Conservation (phyloP, 805 yeast species). For the Tetrapisispora nanseiensis region DNA sequence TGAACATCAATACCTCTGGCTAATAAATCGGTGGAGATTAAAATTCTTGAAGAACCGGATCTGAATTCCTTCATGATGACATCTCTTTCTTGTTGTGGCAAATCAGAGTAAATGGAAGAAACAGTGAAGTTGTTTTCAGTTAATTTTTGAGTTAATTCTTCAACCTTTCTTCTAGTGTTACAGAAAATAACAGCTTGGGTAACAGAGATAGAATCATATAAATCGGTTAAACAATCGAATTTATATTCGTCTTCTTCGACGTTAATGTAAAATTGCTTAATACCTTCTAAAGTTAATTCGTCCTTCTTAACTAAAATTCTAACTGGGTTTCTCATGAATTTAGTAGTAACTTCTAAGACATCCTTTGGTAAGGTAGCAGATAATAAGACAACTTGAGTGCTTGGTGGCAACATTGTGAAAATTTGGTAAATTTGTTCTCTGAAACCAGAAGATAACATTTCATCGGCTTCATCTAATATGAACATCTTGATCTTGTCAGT, state of each 20-base stretch:
- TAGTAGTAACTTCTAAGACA: constrained; percentile 83
- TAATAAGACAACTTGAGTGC: constrained; percentile 85
- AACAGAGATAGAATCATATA: constrained; percentile 88
- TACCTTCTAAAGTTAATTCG: constrained; percentile 88
- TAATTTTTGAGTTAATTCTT: constrained; percentile 76
- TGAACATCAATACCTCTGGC: constrained; percentile 99
- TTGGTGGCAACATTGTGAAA: constrained; percentile 71
- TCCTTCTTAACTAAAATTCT: constrained; percentile 91
- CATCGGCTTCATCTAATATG: constrained; percentile 97
- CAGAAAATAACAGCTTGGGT: constrained; percentile 98
- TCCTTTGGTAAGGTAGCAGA: constrained; percentile 91
- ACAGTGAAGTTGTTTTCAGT: constrained; percentile 79
- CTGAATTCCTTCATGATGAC: constrained; percentile 92
- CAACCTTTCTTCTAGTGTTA: constrained; percentile 92
- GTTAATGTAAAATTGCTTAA: constrained; percentile 82
- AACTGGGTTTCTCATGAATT: constrained; percentile 88
- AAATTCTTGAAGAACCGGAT: constrained; percentile 82
- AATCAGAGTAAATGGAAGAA: constrained; percentile 93
- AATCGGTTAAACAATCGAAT: constrained; percentile 87
- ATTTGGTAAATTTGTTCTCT: constrained; percentile 91
- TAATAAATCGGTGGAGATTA: constrained; percentile 94
- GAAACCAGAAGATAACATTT: constrained; percentile 80
- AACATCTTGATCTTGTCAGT: constrained; percentile 85
- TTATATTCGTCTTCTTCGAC: constrained; percentile 92
- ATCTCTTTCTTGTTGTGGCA: constrained; percentile 93